phyloP scores from a whole-genome alignment of 202 grass and related monocot genomes.

The Saccharum hybrid region DNA sequence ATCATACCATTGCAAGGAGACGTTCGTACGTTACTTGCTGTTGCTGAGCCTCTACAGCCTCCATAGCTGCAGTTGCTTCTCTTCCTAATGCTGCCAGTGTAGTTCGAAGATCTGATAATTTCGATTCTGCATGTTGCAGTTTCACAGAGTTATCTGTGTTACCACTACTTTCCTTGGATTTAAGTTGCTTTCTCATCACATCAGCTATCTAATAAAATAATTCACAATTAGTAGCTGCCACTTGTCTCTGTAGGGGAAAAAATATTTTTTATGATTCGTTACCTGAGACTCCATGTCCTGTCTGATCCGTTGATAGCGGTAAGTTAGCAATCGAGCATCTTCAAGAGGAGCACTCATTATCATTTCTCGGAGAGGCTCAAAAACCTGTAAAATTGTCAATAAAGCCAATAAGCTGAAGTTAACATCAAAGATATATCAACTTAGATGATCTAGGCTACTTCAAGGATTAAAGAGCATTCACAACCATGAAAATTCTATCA shows the following conservation, averaged over 20 bases:
- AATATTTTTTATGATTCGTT: constrained; percentile 27
- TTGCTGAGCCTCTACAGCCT: constrained; percentile 87
- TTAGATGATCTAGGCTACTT: neutral
- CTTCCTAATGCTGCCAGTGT: constrained; percentile 77
- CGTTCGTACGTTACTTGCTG: constrained; percentile 81
- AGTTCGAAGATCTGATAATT: constrained; percentile 84
- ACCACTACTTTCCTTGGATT: constrained; percentile 81
- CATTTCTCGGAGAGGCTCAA: constrained; percentile 89
- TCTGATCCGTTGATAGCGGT: constrained; percentile 92
- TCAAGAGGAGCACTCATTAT: constrained; percentile 97
- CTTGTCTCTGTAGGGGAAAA: constrained; percentile 1
- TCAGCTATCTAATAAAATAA: constrained; percentile 85
- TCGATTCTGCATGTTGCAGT: constrained; percentile 94
- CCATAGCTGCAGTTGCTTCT: constrained; percentile 96
- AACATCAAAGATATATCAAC: constrained; percentile 9
- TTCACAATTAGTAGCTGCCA: constrained; percentile 38
- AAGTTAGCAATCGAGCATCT: constrained; percentile 89
- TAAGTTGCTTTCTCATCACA: constrained; percentile 93
- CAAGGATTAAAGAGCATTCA: constrained; percentile 4
- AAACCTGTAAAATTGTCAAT: constrained; percentile 58
- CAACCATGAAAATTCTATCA: constrained; percentile 16
- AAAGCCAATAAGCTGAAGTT: constrained; percentile 30
- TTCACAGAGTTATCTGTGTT: constrained; percentile 74
- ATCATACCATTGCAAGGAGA: constrained; percentile 82
- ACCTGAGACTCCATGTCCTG: constrained; percentile 99